Percentiles rank a stretch among this genome's conserved stretches.
Evolutionary conservation across 805 yeast species (phyloP).

Genomic region (Dipodascus albidus): DNA sequence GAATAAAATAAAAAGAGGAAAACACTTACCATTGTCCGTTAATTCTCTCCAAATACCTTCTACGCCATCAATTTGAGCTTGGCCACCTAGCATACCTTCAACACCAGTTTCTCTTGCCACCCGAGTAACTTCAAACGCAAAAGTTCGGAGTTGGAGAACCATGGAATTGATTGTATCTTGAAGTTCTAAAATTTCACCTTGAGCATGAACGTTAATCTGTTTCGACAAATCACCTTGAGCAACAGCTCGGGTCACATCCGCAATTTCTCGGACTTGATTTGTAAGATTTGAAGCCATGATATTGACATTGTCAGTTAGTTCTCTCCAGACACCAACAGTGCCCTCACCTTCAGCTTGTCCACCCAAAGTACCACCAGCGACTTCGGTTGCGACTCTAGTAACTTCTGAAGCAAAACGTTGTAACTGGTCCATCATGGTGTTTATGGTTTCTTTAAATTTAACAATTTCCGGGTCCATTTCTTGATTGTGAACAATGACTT

Average conservation of each 20-base stretch:
- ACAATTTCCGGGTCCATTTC: conserved; percentile 72
- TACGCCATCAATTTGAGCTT: conserved; percentile 66
- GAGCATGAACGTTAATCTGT: conserved; percentile 82
- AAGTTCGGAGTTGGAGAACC: conserved; percentile 76
- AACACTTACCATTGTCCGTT: conserved; percentile 48
- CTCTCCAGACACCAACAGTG: conserved; percentile 84
- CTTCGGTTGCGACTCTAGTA: conserved; percentile 78
- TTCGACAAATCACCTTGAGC: conserved; percentile 77
- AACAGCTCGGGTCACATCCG: conserved; percentile 81
- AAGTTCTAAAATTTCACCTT: conserved; percentile 76
- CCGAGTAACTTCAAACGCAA: conserved; percentile 77
- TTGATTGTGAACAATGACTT: conserved; percentile 59
- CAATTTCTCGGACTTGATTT: conserved; percentile 81
- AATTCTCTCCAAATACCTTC: conserved; percentile 84
- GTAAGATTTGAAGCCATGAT: conserved; percentile 85
- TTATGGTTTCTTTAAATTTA: conserved; percentile 70
- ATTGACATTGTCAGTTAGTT: conserved; percentile 74
- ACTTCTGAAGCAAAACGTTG: conserved; percentile 75
- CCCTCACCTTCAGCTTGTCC: conserved; percentile 81
- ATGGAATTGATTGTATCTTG: conserved; percentile 81
- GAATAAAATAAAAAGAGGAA: not conserved
- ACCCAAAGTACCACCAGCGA: conserved; percentile 81
- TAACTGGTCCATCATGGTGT: conserved; percentile 81
- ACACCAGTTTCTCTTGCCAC: conserved; percentile 88
- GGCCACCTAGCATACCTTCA: conserved; percentile 81